Percentiles rank a stretch among this genome's conserved stretches.
phyloP scores from a whole-genome alignment of 768 basidiomycete species.

The Fomitopsis serialis region DNA sequence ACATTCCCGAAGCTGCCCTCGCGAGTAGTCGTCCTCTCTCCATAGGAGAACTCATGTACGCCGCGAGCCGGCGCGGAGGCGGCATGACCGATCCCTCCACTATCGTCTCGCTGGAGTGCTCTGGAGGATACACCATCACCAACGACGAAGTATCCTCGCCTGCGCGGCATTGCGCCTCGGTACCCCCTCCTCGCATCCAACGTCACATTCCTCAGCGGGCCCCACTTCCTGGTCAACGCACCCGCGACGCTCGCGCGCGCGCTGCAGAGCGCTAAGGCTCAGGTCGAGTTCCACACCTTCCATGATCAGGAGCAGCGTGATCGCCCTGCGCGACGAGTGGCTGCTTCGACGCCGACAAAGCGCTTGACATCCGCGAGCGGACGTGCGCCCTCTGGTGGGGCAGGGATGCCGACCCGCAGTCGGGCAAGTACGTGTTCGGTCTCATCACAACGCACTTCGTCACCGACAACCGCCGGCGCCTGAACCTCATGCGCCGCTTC shows the following conservation, averaged over 20 bases:
- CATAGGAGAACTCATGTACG: neutral
- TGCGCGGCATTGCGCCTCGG: neutral
- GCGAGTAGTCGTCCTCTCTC: neutral
- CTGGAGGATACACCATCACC: neutral
- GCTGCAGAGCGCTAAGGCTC: neutral
- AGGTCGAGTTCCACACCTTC: neutral
- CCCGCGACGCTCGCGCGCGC: neutral
- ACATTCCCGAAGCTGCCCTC: neutral
- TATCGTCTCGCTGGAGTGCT: neutral
- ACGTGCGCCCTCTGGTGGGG: neutral
- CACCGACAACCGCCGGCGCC: neutral
- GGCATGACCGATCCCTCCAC: neutral
- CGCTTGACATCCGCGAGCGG: neutral
- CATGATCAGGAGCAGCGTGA: neutral
- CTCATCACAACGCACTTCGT: neutral
- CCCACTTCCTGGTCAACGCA: neutral
- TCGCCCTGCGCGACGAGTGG: neutral
- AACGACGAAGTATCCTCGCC: neutral
- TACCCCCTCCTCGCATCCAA: neutral
- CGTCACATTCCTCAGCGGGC: neutral
- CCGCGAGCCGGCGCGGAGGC: neutral
- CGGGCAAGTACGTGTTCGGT: slow-evolving; percentile 3
- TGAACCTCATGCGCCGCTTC: neutral
- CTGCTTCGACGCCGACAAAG: neutral
- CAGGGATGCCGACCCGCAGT: neutral